Evolutionary conservation across 129 eudicot species (phyloP), one percentile per base, ranked within the genome.

Genomic region (Cynara cardunculus): DNA sequence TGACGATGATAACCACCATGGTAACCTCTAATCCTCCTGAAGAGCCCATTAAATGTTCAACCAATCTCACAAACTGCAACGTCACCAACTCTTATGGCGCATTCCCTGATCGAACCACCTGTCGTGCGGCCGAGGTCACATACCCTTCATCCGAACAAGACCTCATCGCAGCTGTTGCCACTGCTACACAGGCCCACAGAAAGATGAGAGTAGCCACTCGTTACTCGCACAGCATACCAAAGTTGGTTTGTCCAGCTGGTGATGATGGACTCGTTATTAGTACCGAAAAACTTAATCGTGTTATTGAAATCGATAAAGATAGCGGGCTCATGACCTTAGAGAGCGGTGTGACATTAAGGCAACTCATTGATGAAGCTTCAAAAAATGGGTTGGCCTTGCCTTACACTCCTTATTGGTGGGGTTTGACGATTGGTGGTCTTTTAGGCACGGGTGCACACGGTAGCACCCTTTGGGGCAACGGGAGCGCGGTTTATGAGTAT

Each of bases 371-470:
- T 12, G 97, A 81, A 76, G 94, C 93, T 24, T 94, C 91, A 0
- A 84, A 85, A 73, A 87, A 75, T 4, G 85, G 88, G 14, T 74
- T 93, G 46, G 94, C 89, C 16, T 80, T 93, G 67, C 97, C 98
- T 65, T 85, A 91, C 39, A 80, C 94, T 13, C 98, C 98, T 3
- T 93, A 91, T 70, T 93, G 98, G 98, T 89, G 86, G 93, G 98
- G 98, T 1, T 62, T 93, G 81, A 93, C 97, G 6, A 84, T 93
- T 2, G 98, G 97, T 28, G 97, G 98, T n/a, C 79, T 93, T 74
- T 27, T 93, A 82, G 88, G 91, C 7, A 93, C 94, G 10, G 98
- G 98, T 46, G 98, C 98, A 18, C 98, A 93, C 18, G 98, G 98
- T 18, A 93, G 98, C 89, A 82, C 91, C 18, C 87, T 89, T 31